Evolutionary conservation across 768 basidiomycete species (phyloP).

Genomic region (Suillus cothurnatus): DNA sequence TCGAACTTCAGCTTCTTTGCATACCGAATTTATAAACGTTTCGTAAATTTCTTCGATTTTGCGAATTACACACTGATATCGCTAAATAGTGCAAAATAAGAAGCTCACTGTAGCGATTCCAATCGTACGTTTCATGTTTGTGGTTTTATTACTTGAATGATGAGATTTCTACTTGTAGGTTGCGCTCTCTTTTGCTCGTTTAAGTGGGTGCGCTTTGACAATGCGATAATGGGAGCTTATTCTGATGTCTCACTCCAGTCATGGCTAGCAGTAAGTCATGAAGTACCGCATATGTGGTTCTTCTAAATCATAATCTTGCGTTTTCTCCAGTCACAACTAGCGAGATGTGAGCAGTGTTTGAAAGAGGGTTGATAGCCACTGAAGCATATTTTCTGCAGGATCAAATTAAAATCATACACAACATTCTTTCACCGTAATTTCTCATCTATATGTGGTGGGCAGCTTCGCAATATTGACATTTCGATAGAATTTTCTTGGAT

Average conservation of each 20-base stretch:
- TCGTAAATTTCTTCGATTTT: neutral
- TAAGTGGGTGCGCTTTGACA: conserved; percentile 14
- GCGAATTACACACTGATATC: neutral
- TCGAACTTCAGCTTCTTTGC: conserved; percentile 23
- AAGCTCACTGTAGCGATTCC: conserved; percentile 16
- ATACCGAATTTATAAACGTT: conserved; percentile 28
- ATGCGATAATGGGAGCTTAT: neutral
- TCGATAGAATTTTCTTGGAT: conserved; percentile 22
- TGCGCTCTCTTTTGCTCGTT: conserved; percentile 18
- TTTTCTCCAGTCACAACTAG: conserved; percentile 18
- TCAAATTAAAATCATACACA: conserved; percentile 14
- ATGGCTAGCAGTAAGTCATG: conserved; percentile 22
- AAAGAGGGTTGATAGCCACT: neutral
- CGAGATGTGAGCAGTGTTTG: conserved; percentile 21
- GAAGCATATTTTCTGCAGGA: conserved; percentile 10
- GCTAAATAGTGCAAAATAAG: conserved; percentile 17
- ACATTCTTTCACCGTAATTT: conserved; percentile 13
- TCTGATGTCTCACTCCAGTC: conserved; percentile 9
- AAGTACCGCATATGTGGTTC: neutral
- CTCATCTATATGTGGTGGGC: conserved; percentile 12
- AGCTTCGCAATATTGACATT: neutral
- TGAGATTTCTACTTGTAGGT: conserved; percentile 11
- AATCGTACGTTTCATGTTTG: conserved; percentile 16
- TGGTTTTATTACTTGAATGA: neutral
- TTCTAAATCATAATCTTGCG: neutral